Base-by-base conservation (phyloP, 2,329 filamentous ascomycete genomes). In the Curvularia spicifera region DNA sequence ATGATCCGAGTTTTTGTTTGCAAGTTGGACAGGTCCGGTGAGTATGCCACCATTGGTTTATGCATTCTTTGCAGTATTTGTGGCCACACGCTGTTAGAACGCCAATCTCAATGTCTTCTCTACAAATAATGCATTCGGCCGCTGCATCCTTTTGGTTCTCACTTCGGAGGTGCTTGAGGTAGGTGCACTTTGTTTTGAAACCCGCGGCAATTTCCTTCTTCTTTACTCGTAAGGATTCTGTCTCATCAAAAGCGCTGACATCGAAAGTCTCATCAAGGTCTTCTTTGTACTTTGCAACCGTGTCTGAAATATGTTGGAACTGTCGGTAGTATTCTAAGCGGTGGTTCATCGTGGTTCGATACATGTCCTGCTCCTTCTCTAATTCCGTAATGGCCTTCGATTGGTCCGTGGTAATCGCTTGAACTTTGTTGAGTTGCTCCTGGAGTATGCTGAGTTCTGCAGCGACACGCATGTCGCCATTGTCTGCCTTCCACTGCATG, bases 291-390 rank as follows among this genome's bases (percentile, higher is more conserved):
- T 90, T 88, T 5, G 86, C 84, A 0, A 98, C 91, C 18, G 87
- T 91, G 71, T 98, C 94, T 0, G 93, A 97, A n/a, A 98, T 87
- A 26, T 87, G 85, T 72, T 98, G 95, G 10, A 98, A 82, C 70
- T 97, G 93, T 5, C 89, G 87, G 72, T 98, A 98, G 72, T 93
- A 98, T 56, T 95, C 92, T 0, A 97, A 79, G 13, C 95, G 88
- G 37, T 87, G 83, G 69, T 98, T 98, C 87, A 96, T 93, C 0
- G 89, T 87, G 15, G 83, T 82, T 28, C 87, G 89, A 73, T 96
- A 95, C 28, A 87, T 79, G 46, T 94, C 89, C 5, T 92, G 79
- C 73, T 97, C 93, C 58, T 85, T 85, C 60, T 91, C 87, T 12
- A 89, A 69, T 9, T 77, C 79, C 4, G 71, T 71, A 3, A 84